Conservation (phyloP, 169 alveolate genomes). For the Plasmodium knowlesi region DNA sequence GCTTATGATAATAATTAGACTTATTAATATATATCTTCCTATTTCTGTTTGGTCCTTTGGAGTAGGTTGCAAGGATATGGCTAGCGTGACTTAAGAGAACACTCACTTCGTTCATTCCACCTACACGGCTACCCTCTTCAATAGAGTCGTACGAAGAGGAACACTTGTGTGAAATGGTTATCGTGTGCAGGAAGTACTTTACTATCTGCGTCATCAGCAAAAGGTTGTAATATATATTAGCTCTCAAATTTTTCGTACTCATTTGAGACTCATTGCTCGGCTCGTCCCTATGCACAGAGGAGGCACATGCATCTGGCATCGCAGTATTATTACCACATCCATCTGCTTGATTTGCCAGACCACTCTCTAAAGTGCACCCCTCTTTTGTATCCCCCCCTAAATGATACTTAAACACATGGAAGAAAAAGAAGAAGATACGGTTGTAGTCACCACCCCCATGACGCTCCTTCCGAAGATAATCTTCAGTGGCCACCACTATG, state of each 20-base stretch:
- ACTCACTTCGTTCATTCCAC: conserved; percentile 1
- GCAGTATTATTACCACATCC: no score
- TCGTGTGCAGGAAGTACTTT: conserved; percentile 32
- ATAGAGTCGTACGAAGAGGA: conserved; percentile 41
- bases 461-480: conserved; percentile 12
- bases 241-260: background rate
- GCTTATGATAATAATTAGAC: conserved; percentile 16
- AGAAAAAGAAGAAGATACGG: conserved; percentile 33
- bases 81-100: conserved; percentile 14
- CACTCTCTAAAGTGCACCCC: background rate
- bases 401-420: conserved; percentile 1
- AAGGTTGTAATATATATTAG: conserved; percentile 5
- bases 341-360: background rate
- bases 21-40: conserved; percentile 40
- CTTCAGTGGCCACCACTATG: conserved; percentile 6
- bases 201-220: conserved; percentile 15
- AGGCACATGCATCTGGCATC: background rate
- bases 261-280: background rate
- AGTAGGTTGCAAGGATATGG: conserved; percentile 19
- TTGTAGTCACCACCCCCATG: conserved; percentile 2
- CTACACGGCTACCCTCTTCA: background rate
- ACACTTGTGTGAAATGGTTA: conserved; percentile 33
- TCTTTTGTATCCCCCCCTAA: background rate
- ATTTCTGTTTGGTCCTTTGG: conserved; percentile 10
- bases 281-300: background rate